Base-by-base conservation (phyloP, 192 early-diverging fungal genomes). In the Coemansia sp. region DNA sequence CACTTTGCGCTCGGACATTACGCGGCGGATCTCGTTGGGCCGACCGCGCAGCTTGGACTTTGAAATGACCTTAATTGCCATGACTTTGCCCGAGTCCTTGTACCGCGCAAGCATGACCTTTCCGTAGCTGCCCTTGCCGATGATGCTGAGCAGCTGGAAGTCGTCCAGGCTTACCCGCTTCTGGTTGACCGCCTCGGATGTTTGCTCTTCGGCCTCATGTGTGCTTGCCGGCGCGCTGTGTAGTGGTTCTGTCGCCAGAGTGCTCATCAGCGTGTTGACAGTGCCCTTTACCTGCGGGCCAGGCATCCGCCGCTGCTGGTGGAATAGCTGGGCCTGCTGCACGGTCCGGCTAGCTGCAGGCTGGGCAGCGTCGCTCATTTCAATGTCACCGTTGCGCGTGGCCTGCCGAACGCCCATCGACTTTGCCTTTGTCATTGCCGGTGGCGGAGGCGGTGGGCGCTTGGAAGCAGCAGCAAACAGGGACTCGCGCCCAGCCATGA, bases 91-190 rank as follows among this genome's bases (percentile, higher is more conserved):
- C 10, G 88, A 88, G 65, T 90, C 84, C 73, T 87, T 91, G 64
- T 91, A 88, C 12, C 84, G 74, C 22, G 88, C 89, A 27, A 89
- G 81, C 71, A 90, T 69, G 12, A 91, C 89, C 59, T 88, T 87
- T 25, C 89, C 89, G 63, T 89, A 91, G 54, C 82, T 84, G 47
- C 89, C 89, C 67, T 89, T 89, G 21, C 89, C 89, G 38, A 91
- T 85, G 18, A 91, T 80, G 56, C 88, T 91, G 24, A 91, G 72
- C 22, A 89, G 76, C 32, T 84, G 82, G 56, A 91, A 91, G 56
- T 89, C 87, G 30, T 83, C 79, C 7, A 82, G 62, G 7, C 58
- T 59, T 14, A 77, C 73, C 16, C 54, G 58, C 10, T 54, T 54
- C 51, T 69, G 68, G 25, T 30, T 35, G 11, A 23, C 51, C 19